Conservation (phyloP, 192 early-diverging fungal genomes). For the Backusella psychrophila region DNA sequence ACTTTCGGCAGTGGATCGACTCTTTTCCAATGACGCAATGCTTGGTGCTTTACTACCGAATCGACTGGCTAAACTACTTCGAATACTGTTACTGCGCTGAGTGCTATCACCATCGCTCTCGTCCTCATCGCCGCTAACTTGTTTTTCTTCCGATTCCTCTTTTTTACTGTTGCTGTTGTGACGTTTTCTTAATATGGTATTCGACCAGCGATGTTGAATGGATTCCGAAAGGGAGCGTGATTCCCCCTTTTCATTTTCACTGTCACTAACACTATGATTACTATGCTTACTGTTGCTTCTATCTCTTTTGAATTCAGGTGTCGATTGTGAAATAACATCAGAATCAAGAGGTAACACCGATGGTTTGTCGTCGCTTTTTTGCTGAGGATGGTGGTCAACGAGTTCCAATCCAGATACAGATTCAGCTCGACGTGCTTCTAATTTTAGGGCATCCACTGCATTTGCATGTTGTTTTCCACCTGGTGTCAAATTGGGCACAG, state of each 20-base stretch:
- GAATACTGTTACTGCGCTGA: background rate
- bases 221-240: background rate
- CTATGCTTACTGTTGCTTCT: background rate
- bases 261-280: background rate
- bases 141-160: background rate
- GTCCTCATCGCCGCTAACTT: background rate
- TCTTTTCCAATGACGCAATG: background rate
- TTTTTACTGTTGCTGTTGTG: background rate
- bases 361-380: background rate
- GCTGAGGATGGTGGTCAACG: background rate
- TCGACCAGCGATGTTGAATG: background rate
- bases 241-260: background rate
- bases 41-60: background rate
- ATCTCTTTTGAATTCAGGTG: background rate
- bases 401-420: background rate
- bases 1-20: background rate
- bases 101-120: background rate
- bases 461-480: background rate
- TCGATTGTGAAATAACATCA: background rate
- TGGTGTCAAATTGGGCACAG: background rate
- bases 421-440: constrained; percentile 11
- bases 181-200: background rate
- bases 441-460: constrained; percentile 8
- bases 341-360: background rate
- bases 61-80: background rate